These are phyloP conservation scores for Capronia epimyces DNA, from an alignment of 2,329 filamentous ascomycete genomes.

Conservation along the genomic window DNA sequence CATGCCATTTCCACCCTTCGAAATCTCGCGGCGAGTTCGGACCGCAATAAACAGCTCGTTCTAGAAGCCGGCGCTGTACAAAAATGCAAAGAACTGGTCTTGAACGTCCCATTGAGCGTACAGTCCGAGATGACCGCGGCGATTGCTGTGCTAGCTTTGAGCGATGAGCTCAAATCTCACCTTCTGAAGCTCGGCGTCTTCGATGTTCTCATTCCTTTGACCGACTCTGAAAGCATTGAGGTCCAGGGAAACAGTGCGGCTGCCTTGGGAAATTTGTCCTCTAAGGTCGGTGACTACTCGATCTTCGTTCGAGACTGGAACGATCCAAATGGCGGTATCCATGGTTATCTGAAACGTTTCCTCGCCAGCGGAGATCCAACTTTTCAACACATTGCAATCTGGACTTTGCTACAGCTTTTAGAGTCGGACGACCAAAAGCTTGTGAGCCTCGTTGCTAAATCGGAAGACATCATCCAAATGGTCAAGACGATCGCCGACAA, in stretches of 20 bases:
- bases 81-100: constrained; percentile 94
- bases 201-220: constrained; percentile 90
- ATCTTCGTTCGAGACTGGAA: constrained; percentile 95
- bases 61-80: constrained; percentile 93
- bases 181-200: constrained; percentile 89
- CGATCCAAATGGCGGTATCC: constrained; percentile 86
- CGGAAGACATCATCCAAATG: constrained; percentile 85
- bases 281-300: constrained; percentile 95
- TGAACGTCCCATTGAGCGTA: constrained; percentile 87
- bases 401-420: constrained; percentile 90
- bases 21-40: constrained; percentile 92
- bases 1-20: constrained; percentile 95
- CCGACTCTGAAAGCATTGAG: constrained; percentile 91
- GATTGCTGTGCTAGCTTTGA: constrained; percentile 90
- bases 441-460: constrained; percentile 82
- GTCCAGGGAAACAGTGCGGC: constrained; percentile 98
- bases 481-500: constrained; percentile 87
- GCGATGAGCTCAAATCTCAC: constrained; percentile 90
- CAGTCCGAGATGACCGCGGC: constrained; percentile 99
- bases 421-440: constrained; percentile 89
- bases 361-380: constrained; percentile 90
- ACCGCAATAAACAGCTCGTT: constrained; percentile 96
- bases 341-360: constrained; percentile 90
- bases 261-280: constrained; percentile 89
- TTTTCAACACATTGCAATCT: constrained; percentile 98